Evolutionary conservation across 495 filamentous ascomycete species (phyloP).

Genomic region (Xylaria bambusicola): DNA sequence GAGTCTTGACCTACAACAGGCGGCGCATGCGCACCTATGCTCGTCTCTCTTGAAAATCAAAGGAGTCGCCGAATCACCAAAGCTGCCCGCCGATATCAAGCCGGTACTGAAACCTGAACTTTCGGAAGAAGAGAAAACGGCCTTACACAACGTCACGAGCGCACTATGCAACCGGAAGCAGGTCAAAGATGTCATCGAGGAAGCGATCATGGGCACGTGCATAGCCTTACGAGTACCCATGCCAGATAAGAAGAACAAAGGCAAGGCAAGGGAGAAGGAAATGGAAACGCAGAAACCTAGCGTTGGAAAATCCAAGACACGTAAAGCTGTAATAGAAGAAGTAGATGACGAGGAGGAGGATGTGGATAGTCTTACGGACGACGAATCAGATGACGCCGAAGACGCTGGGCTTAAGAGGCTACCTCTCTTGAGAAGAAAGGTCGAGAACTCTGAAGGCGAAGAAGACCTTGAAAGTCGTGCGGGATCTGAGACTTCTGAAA

Average conservation of each 20-base stretch:
- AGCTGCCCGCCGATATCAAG: conserved; percentile 51
- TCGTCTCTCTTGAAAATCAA: conserved; percentile 76
- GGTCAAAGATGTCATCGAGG: conserved; percentile 67
- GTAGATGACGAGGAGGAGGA: conserved; percentile 28
- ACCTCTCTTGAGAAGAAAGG: conserved; percentile 11
- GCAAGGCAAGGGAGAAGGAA: conserved; percentile 37
- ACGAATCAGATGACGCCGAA: conserved; percentile 27
- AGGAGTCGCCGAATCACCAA: conserved; percentile 56
- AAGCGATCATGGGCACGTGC: conserved; percentile 64
- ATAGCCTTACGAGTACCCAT: conserved; percentile 60
- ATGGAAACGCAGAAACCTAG: no score
- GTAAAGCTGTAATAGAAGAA: conserved; percentile 27
- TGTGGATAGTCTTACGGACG: conserved; percentile 20
- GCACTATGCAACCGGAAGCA: conserved; percentile 75
- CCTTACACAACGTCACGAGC: conserved; percentile 72
- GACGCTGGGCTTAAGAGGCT: conserved; percentile 17
- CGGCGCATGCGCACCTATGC: conserved; percentile 70
- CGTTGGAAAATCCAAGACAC: not conserved
- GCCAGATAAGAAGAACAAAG: conserved; percentile 35
- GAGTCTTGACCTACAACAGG: conserved; percentile 64
- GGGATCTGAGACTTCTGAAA: conserved; percentile 29
- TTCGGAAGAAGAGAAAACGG: conserved; percentile 48
- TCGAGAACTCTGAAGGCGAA: conserved; percentile 40
- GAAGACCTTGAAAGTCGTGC: conserved; percentile 29
- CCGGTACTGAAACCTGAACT: conserved; percentile 48